phyloP scores from a whole-genome alignment of 73 alveolate species.

The Paramecium octaurelia region DNA sequence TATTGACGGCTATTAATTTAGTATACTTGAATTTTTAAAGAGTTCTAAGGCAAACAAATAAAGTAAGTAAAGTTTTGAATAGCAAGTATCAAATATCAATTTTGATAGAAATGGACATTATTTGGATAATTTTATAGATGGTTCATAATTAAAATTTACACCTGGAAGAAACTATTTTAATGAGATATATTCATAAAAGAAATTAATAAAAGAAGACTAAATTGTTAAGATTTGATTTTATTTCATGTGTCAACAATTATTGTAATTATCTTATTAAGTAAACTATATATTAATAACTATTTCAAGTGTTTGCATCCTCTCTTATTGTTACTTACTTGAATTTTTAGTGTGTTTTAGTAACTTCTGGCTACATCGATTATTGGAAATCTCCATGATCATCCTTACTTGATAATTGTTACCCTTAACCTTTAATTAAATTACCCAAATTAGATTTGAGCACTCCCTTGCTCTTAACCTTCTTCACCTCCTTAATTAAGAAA shows the following conservation, averaged over 20 bases:
- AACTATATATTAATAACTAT: background rate
- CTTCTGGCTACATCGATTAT: background rate
- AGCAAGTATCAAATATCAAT: background rate
- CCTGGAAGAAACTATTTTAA: background rate
- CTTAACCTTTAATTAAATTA: background rate
- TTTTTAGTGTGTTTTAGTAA: background rate
- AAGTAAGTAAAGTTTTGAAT: background rate
- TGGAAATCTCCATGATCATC: background rate
- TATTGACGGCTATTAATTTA: background rate
- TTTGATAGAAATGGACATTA: constrained; percentile 12
- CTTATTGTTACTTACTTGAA: background rate
- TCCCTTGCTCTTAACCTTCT: background rate
- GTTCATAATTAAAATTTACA: background rate
- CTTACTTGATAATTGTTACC: background rate
- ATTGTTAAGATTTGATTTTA: background rate
- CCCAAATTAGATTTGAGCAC: background rate
- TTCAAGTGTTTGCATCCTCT: background rate
- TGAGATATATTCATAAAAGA: background rate
- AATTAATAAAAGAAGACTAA: background rate
- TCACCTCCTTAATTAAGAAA: background rate
- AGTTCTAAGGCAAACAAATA: background rate
- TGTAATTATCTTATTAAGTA: background rate
- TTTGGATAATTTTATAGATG: background rate
- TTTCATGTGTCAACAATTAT: background rate
- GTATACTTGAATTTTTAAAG: background rate